Conservation (phyloP, 176 grass and related monocot genomes). For the Sorghum bicolor region DNA sequence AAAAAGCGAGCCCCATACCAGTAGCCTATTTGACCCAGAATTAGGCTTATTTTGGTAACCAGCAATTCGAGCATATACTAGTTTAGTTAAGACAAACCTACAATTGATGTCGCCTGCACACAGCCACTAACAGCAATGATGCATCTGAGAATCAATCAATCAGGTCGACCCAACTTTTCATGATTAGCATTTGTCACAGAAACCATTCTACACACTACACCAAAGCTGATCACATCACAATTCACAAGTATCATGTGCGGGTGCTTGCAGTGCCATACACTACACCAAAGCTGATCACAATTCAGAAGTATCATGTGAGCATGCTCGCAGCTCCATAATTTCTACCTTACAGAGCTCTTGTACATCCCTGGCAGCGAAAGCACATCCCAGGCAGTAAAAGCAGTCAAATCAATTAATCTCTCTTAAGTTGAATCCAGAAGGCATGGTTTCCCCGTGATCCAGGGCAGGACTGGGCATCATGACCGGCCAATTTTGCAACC, state of each 20-base stretch:
- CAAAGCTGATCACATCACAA: conserved; percentile 18
- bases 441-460: no score
- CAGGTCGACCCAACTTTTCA: not conserved
- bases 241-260: not conserved
- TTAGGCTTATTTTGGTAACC: not conserved
- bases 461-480: not conserved
- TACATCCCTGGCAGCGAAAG: not conserved
- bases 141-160: not conserved
- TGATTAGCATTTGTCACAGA: conserved; percentile 24
- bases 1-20: not conserved
- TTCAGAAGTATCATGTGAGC: not conserved
- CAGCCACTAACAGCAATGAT: not conserved
- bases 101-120: not conserved
- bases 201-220: not conserved
- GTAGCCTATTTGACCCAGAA: not conserved
- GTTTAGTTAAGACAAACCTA: not conserved
- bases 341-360: not conserved
- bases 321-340: not conserved
- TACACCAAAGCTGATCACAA: not conserved
- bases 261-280: not conserved
- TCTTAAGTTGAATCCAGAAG: not conserved
- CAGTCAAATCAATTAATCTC: conserved; percentile 2
- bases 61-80: not conserved
- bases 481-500: not conserved
- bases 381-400: not conserved